Base-by-base conservation (phyloP, 768 basidiomycete species). In the Filobasidium floriforme region DNA sequence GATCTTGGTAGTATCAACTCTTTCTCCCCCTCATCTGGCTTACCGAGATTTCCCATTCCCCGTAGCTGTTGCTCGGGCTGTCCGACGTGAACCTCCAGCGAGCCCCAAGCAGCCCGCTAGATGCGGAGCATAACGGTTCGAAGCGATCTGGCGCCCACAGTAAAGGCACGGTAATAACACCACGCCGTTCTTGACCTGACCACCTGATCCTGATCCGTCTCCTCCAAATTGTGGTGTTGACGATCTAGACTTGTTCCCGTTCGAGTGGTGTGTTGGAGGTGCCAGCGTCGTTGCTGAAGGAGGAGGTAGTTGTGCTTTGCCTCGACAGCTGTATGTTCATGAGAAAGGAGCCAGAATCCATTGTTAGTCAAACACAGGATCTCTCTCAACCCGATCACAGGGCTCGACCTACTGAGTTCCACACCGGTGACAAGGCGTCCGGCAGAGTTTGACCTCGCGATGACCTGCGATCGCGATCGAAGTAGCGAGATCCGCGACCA, bases 91-190 rank as follows among this genome's bases (percentile, higher is more conserved):
- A 15, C 52, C 44, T 10, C 67, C 67, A 28, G 41, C 60, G 11
- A 68, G 29, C n/a, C 67, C 67, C 12, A 68, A 49, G 55, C 67
- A 68, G 11, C 62, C 63, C 26, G 67, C 61, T 12, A 68, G 62
- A 32, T 68, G 67, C 7, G 67, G 67, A 28, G 67, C 67, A 46
- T 68, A 68, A 26, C 67, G 57, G 28, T 59, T 52, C n/a, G 67
- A 68, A 10, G 67, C 67, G 59, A 68, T 62, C 67, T 68, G 57
- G 26, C 65, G 28, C n/a, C 57, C 43, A 40, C 65, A 66, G 37
- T 60, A 41, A 14, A 66, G 40, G 46, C 65, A 66, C 14, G 59
- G 59, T 26, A 66, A 54, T 19, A 40, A 54, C 28, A 66, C 43
- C 15, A 41, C 32, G 1, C 65, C 65, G 26, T 57, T 61, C 59